Base-by-base conservation (phyloP, 78 protist genomes). In the Dictyostelium purpureum region DNA sequence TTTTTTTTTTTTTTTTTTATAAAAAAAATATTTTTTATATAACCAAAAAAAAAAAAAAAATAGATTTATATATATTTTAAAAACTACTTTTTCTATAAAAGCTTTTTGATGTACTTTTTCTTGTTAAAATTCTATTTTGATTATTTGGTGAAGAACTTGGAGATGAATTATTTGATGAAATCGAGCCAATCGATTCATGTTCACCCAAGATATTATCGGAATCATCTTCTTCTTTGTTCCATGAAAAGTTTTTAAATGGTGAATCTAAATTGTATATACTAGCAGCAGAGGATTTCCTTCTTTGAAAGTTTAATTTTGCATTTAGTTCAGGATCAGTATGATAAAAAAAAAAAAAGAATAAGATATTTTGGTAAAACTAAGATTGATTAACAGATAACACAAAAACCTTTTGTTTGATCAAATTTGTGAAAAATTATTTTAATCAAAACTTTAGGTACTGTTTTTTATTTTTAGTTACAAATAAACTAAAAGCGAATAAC, bases 141-240 rank as follows among this genome's bases (percentile, higher is more conserved):
- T 57, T 57, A 9, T 31, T 61, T 49, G 83, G 83, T 14, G 83
- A 37, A 77, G 35, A 28, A 18, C 52, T 56, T 49, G 90, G 47
- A 24, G 81, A 52, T 4, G 90, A 42, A 28, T 66, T 40, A 19
- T 40, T 71, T 47, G 88, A 79, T 31, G 88, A 59, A 9, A 77
- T 59, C 52, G 85, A 77, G 38, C 57, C 69, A 61, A 61, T 61
- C 69, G 69, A 61, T 61, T 61, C 69, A 61, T 40, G 69, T 61
- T 61, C 69, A 31, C 69, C 69, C 69, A 61, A 26, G 10, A 61
- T 26, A 47, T 47, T 47, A 47, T 47, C 52, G 14, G n/a, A 21
- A 61, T 74, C 80, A 19, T 82, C 70, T 21, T 78, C 89, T 56
- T 82, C 90, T 42, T 82, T 82, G 18, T 47, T 82, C 90, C 90